These are phyloP conservation scores for Nemania bipapillata DNA, from an alignment of 2,329 filamentous ascomycete species.

Conservation along the genomic window DNA sequence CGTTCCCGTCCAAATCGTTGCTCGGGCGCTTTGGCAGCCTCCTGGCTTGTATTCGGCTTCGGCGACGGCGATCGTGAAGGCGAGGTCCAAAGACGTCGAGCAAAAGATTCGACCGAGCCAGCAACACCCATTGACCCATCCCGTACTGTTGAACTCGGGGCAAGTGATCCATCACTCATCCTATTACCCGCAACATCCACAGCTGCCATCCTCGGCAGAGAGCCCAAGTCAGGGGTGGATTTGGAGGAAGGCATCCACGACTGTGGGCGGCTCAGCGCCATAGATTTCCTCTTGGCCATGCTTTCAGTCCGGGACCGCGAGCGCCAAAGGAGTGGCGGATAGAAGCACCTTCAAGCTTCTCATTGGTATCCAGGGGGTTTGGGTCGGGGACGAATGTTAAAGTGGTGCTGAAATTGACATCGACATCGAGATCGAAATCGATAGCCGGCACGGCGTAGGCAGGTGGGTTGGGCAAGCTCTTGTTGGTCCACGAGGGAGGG, in stretches of 20 bases:
- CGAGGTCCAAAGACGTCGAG: conserved; percentile 64
- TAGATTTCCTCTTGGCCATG: conserved; percentile 57
- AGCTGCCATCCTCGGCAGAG: conserved; percentile 46
- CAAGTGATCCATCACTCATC: conserved; percentile 35
- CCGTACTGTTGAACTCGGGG: conserved; percentile 47
- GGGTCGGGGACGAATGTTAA: conserved; percentile 54
- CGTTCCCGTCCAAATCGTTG: conserved; percentile 41
- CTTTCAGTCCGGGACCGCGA: conserved; percentile 46
- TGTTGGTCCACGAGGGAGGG: conserved; percentile 47
- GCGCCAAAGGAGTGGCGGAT: conserved; percentile 44
- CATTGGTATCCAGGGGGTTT: conserved; percentile 44
- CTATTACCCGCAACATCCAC: conserved; percentile 30
- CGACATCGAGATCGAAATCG: conserved; percentile 56
- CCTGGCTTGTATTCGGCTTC: conserved; percentile 52
- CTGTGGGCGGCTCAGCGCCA: conserved; percentile 62
- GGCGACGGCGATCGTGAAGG: conserved; percentile 63
- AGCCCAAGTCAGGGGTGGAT: conserved; percentile 54
- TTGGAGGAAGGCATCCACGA: conserved; percentile 65
- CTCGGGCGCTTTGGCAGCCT: conserved; percentile 41
- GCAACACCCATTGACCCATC: conserved; percentile 56
- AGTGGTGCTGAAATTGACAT: conserved; percentile 56
- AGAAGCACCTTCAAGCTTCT: conserved; percentile 41
- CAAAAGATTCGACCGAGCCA: conserved; percentile 62
- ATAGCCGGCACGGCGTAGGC: conserved; percentile 65
- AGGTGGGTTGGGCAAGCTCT: conserved; percentile 54